These are phyloP conservation scores for Austroboletus sp. DNA, from an alignment of 1,284 basidiomycete species.

Conservation along the genomic window DNA sequence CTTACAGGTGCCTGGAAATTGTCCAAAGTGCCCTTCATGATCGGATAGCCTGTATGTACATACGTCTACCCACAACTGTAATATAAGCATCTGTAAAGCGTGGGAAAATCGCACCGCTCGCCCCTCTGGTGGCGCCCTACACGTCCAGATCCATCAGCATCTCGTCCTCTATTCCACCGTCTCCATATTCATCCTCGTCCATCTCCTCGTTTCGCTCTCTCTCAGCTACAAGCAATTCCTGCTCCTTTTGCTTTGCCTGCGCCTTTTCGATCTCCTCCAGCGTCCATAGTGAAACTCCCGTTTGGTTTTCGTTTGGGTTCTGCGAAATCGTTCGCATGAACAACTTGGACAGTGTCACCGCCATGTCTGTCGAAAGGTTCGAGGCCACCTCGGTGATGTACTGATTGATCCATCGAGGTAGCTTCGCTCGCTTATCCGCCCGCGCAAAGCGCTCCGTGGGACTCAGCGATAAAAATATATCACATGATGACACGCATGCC, in stretches of 20 bases:
- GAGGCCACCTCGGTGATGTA: constrained; percentile 97
- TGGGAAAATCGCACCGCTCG: not conserved
- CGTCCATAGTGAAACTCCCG: constrained; percentile 92
- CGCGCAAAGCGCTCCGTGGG: constrained; percentile 83
- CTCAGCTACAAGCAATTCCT: constrained; percentile 38
- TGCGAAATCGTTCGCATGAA: constrained; percentile 98
- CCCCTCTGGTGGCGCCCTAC: constrained; percentile 4
- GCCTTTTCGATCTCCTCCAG: constrained; percentile 77
- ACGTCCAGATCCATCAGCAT: constrained; percentile 58
- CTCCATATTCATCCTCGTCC: constrained; percentile 52
- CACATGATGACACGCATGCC: constrained; percentile 15
- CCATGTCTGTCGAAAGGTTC: constrained; percentile 98
- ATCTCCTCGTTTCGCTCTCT: constrained; percentile 40
- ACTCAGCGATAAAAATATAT: constrained; percentile 4
- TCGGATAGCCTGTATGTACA: constrained; percentile 12
- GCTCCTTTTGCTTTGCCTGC: constrained; percentile 68
- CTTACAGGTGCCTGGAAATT: constrained; percentile 38
- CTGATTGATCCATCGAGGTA: constrained; percentile 98
- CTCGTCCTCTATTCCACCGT: constrained; percentile 66
- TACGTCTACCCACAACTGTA: constrained; percentile 13
- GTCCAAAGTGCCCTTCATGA: constrained; percentile 34
- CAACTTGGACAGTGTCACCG: constrained; percentile 87
- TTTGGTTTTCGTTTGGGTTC: constrained; percentile 90
- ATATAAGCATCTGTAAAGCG: constrained; percentile 7
- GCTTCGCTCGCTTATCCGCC: constrained; percentile 92